Evolutionary conservation across 306 rosid species (phyloP), one percentile per base, ranked within the genome.

Genomic region (Echinosophora koreensis): DNA sequence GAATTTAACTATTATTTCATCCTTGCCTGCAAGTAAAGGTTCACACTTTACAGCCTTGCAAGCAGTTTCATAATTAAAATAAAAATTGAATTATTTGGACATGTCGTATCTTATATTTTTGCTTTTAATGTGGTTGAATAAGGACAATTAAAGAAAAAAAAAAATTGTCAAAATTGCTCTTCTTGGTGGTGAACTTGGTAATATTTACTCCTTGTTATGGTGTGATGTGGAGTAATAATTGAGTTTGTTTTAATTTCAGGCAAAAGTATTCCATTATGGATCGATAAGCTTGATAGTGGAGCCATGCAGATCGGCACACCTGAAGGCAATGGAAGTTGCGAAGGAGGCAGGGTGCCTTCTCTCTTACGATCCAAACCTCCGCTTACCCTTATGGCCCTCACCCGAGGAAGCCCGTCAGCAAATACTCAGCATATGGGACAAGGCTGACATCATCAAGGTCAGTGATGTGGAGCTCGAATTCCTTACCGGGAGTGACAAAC

Each of bases 261-360:
- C 97, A 4, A 94, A 92, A 57, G 88, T 90, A 12, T 94, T 92
- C 76, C 98, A 92, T 82, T 92, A 95, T 22, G 98, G 98, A 73
- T 95, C 97, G 0, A 92, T 95, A 63, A 92, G 97, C 80, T 87
- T 95, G 97, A 95, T 95, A 38, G 98, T 90, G 85, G 98, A 95
- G 89, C 97, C 98, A 58, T 92, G 97, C 86, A 87, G 98, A 82
- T 90, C 98, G 3, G 97, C 98, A 6, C 98, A 95, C 83, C 15
- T 95, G 22, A 92, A 86, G 85, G 98, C 98, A 14, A 89, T 95
- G 93, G 84, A 95, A 71, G 91, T 80, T 49, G 97, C 98, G 0
- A 95, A 83, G 78, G 96, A 95, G 4, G 98, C 97, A 4, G 98
- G 98, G 58, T 90, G 89, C 12, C 65, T 92, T 2, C 97, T 95